Percentiles rank a stretch among this genome's conserved stretches.
Conservation (phyloP, 306 rosid genomes). For the Sicyos baderoa region DNA sequence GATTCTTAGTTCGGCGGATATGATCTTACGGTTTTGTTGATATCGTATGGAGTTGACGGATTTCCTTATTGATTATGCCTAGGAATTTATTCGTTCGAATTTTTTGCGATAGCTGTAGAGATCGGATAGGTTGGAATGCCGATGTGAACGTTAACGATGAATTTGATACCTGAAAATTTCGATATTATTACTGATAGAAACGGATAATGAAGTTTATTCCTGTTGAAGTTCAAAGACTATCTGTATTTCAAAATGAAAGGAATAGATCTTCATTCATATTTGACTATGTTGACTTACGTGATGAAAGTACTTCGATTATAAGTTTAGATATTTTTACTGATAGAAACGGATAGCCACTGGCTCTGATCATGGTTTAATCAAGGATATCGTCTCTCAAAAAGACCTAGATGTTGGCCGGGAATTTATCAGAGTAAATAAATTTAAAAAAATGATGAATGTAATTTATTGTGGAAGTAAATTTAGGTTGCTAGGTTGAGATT, state of each 20-base stretch:
- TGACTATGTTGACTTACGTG: not conserved
- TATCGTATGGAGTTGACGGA: no score
- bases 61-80: not conserved
- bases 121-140: not conserved
- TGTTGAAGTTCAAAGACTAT: not conserved
- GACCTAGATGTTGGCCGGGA: not conserved
- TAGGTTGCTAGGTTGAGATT: constrained; percentile 14
- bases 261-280: not conserved
- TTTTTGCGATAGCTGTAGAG: constrained; percentile 3
- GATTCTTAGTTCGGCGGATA: not conserved
- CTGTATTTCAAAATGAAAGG: not conserved
- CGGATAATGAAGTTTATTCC: no score
- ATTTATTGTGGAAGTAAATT: not conserved
- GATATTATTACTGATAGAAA: no score
- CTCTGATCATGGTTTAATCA: not conserved
- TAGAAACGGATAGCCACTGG: not conserved
- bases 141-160: not conserved
- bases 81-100: not conserved
- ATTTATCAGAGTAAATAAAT: not conserved
- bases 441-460: not conserved
- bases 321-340: not conserved
- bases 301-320: not conserved
- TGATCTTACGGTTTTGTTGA: not conserved
- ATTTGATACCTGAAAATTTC: no score
- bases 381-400: not conserved